These are phyloP conservation scores for Cryptomeria japonica DNA, from an alignment of 75 land plant genomes.

Conservation along the genomic window DNA sequence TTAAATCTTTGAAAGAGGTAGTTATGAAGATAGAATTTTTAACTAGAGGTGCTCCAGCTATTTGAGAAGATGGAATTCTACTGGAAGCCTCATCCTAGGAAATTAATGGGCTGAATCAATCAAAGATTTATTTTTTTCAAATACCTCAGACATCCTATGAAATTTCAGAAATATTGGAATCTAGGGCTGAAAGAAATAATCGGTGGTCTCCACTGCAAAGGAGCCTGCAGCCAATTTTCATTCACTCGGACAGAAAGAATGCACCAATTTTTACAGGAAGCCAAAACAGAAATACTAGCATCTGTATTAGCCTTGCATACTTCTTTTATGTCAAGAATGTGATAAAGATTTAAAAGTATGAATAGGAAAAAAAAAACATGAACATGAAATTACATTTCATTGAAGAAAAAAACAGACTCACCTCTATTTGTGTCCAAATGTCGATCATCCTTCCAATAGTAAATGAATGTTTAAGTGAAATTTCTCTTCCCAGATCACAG, in stretches of 20 bases:
- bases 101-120: too few species aligned
- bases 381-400: background rate
- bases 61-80: background rate
- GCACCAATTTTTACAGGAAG: background rate
- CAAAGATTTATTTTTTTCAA: background rate
- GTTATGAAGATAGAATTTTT: background rate
- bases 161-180: background rate
- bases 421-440: background rate
- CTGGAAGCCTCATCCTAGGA: too few species aligned
- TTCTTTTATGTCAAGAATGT: too few species aligned
- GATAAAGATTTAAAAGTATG: too few species aligned
- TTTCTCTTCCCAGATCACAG: background rate
- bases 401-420: background rate
- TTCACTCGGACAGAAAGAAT: background rate
- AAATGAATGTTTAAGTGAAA: background rate
- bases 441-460: background rate
- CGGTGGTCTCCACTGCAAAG: background rate
- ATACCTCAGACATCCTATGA: background rate
- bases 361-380: background rate
- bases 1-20: background rate
- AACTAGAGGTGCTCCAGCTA: background rate
- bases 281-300: too few species aligned
- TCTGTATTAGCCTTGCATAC: too few species aligned
- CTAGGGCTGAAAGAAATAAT: background rate
- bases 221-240: background rate